These are phyloP conservation scores for Penicillium sp. DNA, from an alignment of 2,329 filamentous ascomycete species.

Conservation along the genomic window DNA sequence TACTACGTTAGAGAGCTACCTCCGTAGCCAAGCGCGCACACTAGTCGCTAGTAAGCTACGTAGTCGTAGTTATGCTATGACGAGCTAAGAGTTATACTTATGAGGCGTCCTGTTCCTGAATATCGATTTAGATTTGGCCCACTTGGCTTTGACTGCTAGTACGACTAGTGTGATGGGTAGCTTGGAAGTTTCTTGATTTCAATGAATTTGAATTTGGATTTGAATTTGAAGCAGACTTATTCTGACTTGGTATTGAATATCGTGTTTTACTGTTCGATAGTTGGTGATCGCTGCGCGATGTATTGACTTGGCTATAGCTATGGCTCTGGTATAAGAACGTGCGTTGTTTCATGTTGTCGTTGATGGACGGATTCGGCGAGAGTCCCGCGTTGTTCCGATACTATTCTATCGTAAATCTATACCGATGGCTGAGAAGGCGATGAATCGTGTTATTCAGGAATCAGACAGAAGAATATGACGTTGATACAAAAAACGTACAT, in stretches of 20 bases:
- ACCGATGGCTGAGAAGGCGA: no score
- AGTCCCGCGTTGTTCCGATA: neutral
- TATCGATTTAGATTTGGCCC: neutral
- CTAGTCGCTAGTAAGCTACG: no score
- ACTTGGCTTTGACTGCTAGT: no score
- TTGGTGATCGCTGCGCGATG: no score
- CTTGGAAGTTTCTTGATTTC: neutral
- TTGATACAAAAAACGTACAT: no score
- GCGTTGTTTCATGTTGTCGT: no score
- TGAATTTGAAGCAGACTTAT: neutral
- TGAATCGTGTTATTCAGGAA: no score
- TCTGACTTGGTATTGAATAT: neutral
- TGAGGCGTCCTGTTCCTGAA: conserved; percentile 4
- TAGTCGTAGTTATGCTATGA: neutral
- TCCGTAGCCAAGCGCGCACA: neutral
- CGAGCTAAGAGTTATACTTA: neutral
- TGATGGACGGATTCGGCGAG: no score
- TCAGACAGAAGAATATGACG: no score
- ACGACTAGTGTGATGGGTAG: neutral
- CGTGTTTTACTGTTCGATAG: no score
- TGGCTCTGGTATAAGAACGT: no score
- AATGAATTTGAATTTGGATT: neutral
- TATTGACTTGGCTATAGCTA: neutral
- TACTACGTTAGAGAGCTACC: neutral
- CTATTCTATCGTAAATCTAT: no score